A percentile compares a stretch with the other conserved stretches of the same genome.
Evolutionary conservation across 2,329 filamentous ascomycete genomes (phyloP).

Genomic region (Cytospora chrysosperma): DNA sequence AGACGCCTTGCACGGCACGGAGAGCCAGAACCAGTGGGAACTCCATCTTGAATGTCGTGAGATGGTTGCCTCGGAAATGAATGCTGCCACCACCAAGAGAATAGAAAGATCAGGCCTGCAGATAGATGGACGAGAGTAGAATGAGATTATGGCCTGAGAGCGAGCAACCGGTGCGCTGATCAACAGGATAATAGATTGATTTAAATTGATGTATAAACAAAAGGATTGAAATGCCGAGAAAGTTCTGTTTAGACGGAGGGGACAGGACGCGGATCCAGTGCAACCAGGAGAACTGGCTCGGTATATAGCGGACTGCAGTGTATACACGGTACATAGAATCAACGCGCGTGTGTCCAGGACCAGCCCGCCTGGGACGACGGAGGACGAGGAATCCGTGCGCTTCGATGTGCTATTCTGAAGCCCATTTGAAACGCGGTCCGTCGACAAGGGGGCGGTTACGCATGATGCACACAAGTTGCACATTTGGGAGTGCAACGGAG

Average conservation of each 20-base stretch:
- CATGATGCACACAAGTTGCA: conserved; percentile 5
- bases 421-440: conserved; percentile 31
- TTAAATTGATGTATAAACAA: conserved; percentile 21
- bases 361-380: conserved; percentile 9
- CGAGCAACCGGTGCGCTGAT: conserved; percentile 31
- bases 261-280: conserved; percentile 12
- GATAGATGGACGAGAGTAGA: conserved; percentile 24
- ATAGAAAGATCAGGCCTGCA: conserved; percentile 22
- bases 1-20: conserved; percentile 45
- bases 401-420: conserved; percentile 30
- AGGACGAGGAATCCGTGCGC: conserved; percentile 2
- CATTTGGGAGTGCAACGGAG: conserved; percentile 2
- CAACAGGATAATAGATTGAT: conserved; percentile 22
- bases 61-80: conserved; percentile 9
- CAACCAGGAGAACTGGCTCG: conserved; percentile 7
- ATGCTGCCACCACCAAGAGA: conserved; percentile 23
- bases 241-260: conserved; percentile 17
- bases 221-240: conserved; percentile 19
- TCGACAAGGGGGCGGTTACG: conserved; percentile 21
- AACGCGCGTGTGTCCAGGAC: conserved; percentile 23
- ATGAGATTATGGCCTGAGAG: conserved; percentile 25
- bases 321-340: background rate
- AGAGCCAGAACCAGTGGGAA: conserved; percentile 42
- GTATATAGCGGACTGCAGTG: conserved; percentile 15
- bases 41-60: conserved; percentile 37